Conservation (phyloP, 139 green algal genomes). For the Tetratostichococcus sp. region DNA sequence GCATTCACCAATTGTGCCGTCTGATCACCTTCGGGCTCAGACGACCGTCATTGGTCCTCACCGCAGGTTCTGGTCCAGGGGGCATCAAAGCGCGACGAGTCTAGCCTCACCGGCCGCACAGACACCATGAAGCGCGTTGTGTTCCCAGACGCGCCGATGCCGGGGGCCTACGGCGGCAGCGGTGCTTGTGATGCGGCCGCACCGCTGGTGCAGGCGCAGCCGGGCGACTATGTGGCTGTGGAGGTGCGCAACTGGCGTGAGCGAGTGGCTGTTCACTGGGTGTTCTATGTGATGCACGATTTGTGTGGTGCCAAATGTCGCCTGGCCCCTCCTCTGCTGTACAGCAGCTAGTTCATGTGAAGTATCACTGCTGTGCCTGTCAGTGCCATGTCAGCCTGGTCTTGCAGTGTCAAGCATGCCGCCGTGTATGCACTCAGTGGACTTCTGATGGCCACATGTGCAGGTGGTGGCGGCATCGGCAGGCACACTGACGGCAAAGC, state of each 20-base stretch:
- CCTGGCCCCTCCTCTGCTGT: not conserved
- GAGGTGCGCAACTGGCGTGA: too few species aligned
- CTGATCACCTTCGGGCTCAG: too few species aligned
- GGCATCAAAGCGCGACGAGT: conserved; percentile 21
- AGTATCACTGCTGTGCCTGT: not conserved
- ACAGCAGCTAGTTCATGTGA: not conserved
- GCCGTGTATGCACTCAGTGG: too few species aligned
- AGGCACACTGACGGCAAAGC: conserved; percentile 31
- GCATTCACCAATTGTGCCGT: too few species aligned
- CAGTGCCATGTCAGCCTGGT: too few species aligned
- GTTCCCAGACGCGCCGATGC: conserved; percentile 32
- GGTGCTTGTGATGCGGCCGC: not conserved
- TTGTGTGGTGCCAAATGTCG: too few species aligned
- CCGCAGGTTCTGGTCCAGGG: conserved; percentile 73
- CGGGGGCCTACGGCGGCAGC: conserved; percentile 13
- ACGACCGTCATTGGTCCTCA: too few species aligned
- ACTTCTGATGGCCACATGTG: too few species aligned
- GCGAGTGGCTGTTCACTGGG: too few species aligned
- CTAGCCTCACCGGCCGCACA: conserved; percentile 49
- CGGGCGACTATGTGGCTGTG: conserved; percentile 64
- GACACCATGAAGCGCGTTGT: conserved; percentile 68
- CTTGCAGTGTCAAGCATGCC: too few species aligned
- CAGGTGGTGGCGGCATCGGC: conserved; percentile 8
- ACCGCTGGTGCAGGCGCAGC: conserved; percentile 19
- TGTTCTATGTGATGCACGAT: too few species aligned